Evolutionary conservation across 345 rosid genomes (phyloP).

Genomic region (Balakata baccata): DNA sequence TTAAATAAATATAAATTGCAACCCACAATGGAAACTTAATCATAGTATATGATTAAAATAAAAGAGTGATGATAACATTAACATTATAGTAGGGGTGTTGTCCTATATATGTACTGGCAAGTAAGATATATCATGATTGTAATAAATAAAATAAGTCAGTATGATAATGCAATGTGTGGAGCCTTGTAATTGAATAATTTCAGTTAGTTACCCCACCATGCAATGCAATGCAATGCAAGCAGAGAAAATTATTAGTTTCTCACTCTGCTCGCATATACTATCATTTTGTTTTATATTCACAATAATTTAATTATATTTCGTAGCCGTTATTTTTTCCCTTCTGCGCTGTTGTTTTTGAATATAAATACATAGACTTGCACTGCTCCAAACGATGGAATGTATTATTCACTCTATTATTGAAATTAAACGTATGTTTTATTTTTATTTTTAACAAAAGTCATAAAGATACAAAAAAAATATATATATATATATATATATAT

Average conservation of each 20-base stretch:
- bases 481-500: no score
- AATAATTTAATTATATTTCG: not conserved
- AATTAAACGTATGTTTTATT: no score
- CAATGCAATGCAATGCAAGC: not conserved
- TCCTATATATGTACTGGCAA: constrained; percentile 9
- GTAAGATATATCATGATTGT: not conserved
- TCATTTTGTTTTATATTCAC: not conserved
- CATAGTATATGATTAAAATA: not conserved
- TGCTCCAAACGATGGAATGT: no score
- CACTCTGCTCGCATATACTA: no score
- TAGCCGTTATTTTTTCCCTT: not conserved
- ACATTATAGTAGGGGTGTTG: constrained; percentile 2
- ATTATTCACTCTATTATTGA: no score
- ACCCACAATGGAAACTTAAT: constrained; percentile 1
- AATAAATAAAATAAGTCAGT: not conserved
- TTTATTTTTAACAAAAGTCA: no score
- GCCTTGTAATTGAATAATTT: constrained; percentile 3
- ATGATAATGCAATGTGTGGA: constrained; percentile 5
- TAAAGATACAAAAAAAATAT: no score
- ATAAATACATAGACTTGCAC: no score
- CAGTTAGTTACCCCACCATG: not conserved
- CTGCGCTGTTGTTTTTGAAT: not conserved
- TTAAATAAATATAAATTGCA: no score
- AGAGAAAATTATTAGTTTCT: no score
- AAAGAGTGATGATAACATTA: no score